A percentile compares a stretch with the other conserved stretches of the same genome.
Conservation (phyloP, 176 grass and related monocot species). For the Carex myosuroides region DNA sequence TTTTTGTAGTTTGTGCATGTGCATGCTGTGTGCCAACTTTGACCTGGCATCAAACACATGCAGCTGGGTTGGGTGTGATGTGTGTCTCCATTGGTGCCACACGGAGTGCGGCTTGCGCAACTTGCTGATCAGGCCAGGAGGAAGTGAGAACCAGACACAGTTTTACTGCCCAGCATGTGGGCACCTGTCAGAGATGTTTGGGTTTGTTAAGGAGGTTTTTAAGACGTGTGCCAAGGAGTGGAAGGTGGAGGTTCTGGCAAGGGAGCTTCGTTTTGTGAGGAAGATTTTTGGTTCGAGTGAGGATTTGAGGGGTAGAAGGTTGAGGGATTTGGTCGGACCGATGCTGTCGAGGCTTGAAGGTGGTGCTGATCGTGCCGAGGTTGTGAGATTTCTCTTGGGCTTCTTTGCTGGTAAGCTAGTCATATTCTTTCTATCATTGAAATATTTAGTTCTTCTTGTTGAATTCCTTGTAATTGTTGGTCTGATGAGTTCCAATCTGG, state of each 20-base stretch:
- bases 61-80: slow-evolving; percentile 92
- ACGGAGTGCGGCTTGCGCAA: slow-evolving; percentile 67
- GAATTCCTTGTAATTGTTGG: slow-evolving; percentile 13
- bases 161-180: slow-evolving; percentile 75
- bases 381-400: slow-evolving; percentile 48
- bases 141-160: slow-evolving; percentile 42
- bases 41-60: slow-evolving; percentile 88
- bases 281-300: slow-evolving; percentile 70
- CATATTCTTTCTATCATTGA: background rate
- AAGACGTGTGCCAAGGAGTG: slow-evolving; percentile 69
- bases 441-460: background rate
- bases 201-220: slow-evolving; percentile 95
- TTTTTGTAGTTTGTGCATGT: slow-evolving; percentile 92
- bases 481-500: background rate
- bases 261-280: slow-evolving; percentile 65
- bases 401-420: slow-evolving; percentile 82
- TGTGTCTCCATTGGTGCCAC: slow-evolving; percentile 97
- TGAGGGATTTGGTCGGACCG: slow-evolving; percentile 51
- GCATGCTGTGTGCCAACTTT: slow-evolving; percentile 75
- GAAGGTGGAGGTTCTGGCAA: slow-evolving; percentile 54
- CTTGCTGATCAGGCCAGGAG: slow-evolving; percentile 62
- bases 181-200: slow-evolving; percentile 95
- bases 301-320: slow-evolving; percentile 57
- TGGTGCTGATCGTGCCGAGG: slow-evolving; percentile 50
- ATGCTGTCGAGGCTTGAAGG: slow-evolving; percentile 62